Evolutionary conservation across 768 basidiomycete genomes (phyloP), one percentile per base, ranked within the genome.

Genomic region (Serendipita sp.): DNA sequence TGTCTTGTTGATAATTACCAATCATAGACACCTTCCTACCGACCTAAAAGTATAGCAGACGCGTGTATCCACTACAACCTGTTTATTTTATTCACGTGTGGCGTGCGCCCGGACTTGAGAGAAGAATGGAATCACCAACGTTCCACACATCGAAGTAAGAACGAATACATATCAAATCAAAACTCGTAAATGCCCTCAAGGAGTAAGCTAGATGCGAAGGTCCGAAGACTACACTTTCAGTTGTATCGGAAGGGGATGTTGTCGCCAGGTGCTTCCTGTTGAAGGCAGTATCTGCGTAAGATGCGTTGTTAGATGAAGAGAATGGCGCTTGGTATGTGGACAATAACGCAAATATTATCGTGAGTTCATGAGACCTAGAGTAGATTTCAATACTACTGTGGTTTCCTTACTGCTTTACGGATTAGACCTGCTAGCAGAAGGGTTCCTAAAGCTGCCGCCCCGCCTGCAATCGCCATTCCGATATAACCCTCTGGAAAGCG

Each of bases 401-500:
- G 53, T 28, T 68, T 81, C 73, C 79, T 79, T 66, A 72, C 68
- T 72, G 88, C 85, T 82, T 88, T 88, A 83, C 90, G 87, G 82
- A 92, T 79, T 70, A 90, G 76, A 75, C 82, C 76, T 71, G 88
- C 86, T 62, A 90, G 63, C 63, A 87, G 71, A 53, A 91, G 72
- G 31, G 87, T 83, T 60, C 90, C 88, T 22, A 95, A 69, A 14
- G 95, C 93, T 14, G 89, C 92, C 43, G 81, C 86, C 62, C 93
- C 91, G 60, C 94, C 94, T 20, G 85, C 90, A 44, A 99, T 78
- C 14, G 93, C 96, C 86, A 99, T 92, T 51, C 96, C 96, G 58
- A 97, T 90, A 72, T 97, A 97, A n/a, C 94, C 94, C 73, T 99
- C 95, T 94, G 72, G 38, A 56, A 58, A 30, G 31, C 51, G 50